Evolutionary conservation across 768 basidiomycete genomes (phyloP).

Genomic region (Russula foetens): DNA sequence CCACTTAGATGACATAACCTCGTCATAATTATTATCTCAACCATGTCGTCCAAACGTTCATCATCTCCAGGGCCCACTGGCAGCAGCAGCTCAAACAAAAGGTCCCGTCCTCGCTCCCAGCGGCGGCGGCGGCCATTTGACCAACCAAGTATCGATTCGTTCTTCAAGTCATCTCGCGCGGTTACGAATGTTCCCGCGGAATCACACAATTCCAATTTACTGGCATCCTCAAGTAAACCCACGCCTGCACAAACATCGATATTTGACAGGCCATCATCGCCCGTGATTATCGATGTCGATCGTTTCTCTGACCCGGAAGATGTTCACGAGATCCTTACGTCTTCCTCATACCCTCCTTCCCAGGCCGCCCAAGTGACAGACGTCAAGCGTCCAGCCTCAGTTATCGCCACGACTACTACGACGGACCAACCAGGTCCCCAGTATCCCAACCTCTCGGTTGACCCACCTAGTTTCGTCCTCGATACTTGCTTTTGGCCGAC

Average conservation of each 20-base stretch:
- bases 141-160: conserved; percentile 12
- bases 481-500: conserved; percentile 37
- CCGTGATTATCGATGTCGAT: conserved; percentile 30
- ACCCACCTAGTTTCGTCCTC: conserved; percentile 41
- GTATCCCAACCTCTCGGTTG: conserved; percentile 35
- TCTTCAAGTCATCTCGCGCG: conserved; percentile 10
- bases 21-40: not conserved
- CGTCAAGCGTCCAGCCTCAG: not conserved
- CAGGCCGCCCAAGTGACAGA: not conserved
- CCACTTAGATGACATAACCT: conserved; percentile 6
- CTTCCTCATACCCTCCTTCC: not conserved
- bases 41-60: conserved; percentile 10
- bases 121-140: not conserved
- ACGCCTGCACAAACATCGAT: not conserved
- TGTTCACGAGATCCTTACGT: not conserved
- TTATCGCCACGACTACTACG: not conserved
- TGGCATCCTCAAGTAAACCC: not conserved
- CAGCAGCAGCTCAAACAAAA: not conserved
- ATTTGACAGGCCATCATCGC: conserved; percentile 8
- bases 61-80: conserved; percentile 2
- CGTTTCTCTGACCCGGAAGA: conserved; percentile 21
- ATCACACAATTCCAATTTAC: not conserved
- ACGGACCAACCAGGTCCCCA: conserved; percentile 8
- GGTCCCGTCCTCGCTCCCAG: not conserved
- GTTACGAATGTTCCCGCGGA: conserved; percentile 3